Conservation (phyloP, 73 alveolate species). For the Paramecium octaurelia region DNA sequence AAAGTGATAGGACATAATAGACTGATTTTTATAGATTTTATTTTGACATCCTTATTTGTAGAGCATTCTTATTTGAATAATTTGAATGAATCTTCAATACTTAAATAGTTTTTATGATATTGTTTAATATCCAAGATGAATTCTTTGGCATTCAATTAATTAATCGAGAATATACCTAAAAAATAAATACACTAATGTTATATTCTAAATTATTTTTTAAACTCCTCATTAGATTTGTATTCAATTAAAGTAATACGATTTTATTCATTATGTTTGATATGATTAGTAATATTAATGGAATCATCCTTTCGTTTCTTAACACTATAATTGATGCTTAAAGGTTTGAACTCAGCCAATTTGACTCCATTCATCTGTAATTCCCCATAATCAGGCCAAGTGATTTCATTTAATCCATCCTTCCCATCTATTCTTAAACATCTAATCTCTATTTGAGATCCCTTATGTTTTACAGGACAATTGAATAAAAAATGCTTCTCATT, state of each 20-base stretch:
- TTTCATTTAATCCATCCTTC: slow-evolving; percentile 46
- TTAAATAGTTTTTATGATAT: not conserved
- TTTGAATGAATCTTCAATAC: not conserved
- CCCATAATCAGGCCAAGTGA: slow-evolving; percentile 60
- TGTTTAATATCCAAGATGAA: not conserved
- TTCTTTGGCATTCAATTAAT: not conserved
- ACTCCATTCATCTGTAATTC: slow-evolving; percentile 3
- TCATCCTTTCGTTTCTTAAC: slow-evolving; percentile 59
- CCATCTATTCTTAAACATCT: slow-evolving; percentile 60
- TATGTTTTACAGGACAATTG: not conserved
- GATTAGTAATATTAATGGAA: not conserved
- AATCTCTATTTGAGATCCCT: not conserved
- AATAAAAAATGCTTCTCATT: not conserved
- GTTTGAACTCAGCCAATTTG: slow-evolving; percentile 16
- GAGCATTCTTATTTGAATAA: not conserved
- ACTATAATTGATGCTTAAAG: not conserved
- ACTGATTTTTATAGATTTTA: not conserved
- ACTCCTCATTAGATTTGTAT: not conserved
- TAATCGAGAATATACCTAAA: not conserved
- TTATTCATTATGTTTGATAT: not conserved
- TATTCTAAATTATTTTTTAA: not conserved
- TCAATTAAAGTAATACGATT: not conserved
- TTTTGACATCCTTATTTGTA: not conserved
- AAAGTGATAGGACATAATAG: not conserved
- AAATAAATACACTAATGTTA: not conserved